Conservation (phyloP, 2,329 filamentous ascomycete genomes). For the Mycosphaerella sp. region DNA sequence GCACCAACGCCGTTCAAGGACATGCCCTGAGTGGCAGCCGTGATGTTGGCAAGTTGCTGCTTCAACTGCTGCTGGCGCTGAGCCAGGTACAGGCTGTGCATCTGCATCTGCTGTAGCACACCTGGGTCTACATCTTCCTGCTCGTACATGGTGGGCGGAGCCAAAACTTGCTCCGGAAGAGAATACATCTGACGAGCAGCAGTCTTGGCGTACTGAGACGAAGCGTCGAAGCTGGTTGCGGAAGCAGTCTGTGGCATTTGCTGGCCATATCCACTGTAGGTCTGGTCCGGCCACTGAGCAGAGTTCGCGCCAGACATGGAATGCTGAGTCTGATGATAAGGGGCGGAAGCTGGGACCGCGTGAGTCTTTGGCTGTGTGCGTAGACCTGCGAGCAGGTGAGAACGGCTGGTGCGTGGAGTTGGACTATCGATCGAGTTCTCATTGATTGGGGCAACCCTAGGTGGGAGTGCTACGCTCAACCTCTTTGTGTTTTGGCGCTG, state of each 20-base stretch:
- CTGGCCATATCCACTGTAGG: slow-evolving; percentile 40
- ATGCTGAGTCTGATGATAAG: slow-evolving; percentile 52
- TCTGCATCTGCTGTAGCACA: slow-evolving; percentile 80
- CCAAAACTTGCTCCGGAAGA: slow-evolving; percentile 76
- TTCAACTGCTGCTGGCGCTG: slow-evolving; percentile 94
- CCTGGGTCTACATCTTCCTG: slow-evolving; percentile 74
- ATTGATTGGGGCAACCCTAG: slow-evolving; percentile 61
- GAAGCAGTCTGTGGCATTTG: slow-evolving; percentile 54
- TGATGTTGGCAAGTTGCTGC: slow-evolving; percentile 81
- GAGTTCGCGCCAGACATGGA: slow-evolving; percentile 41
- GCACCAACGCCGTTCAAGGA: slow-evolving; percentile 50
- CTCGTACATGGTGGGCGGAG: slow-evolving; percentile 71
- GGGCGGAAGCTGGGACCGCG: slow-evolving; percentile 59
- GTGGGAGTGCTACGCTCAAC: slow-evolving; percentile 67
- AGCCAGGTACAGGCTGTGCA: slow-evolving; percentile 85
- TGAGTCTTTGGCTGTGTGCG: slow-evolving; percentile 88
- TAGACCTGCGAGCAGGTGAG: slow-evolving; percentile 86
- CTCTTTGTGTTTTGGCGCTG: slow-evolving; percentile 81
- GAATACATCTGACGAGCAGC: slow-evolving; percentile 56
- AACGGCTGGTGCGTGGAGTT: slow-evolving; percentile 88
- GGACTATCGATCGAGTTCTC: slow-evolving; percentile 63
- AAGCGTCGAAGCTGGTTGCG: slow-evolving; percentile 44
- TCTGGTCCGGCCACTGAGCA: slow-evolving; percentile 43
- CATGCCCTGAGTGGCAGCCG: slow-evolving; percentile 71
- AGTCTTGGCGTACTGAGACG: slow-evolving; percentile 43